Percentiles rank a stretch among this genome's conserved stretches.
These are phyloP conservation scores for Colletotrichum phormii DNA, from an alignment of 2,329 filamentous ascomycete genomes.

Conservation along the genomic window DNA sequence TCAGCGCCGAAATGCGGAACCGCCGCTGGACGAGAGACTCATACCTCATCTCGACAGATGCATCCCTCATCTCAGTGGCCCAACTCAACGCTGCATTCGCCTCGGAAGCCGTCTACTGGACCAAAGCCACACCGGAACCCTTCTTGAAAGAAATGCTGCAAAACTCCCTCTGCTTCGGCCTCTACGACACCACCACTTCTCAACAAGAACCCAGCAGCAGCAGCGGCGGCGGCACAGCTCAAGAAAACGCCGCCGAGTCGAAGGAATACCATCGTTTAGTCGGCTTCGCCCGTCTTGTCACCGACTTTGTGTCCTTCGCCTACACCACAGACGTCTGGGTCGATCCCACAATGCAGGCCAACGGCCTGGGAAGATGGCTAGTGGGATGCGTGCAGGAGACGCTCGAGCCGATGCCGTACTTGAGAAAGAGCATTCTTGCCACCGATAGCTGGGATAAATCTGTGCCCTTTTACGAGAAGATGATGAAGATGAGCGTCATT, in stretches of 20 bases:
- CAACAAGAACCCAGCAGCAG: background rate
- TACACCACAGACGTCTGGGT: constrained; percentile 78
- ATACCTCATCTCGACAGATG: constrained; percentile 72
- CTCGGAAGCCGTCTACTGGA: constrained; percentile 71
- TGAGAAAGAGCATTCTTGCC: constrained; percentile 70
- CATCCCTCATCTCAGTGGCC: constrained; percentile 62
- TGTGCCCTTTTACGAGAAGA: constrained; percentile 48
- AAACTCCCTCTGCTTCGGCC: constrained; percentile 69
- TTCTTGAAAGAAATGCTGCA: constrained; percentile 63
- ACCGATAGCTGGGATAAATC: constrained; percentile 50
- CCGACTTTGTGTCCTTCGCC: constrained; percentile 75
- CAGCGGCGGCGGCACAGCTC: no score
- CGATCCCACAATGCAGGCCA: constrained; percentile 67
- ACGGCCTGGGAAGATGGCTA: constrained; percentile 74
- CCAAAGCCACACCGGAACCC: constrained; percentile 60
- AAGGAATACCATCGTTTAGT: constrained; percentile 47
- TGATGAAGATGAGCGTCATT: constrained; percentile 46
- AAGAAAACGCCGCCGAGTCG: background rate
- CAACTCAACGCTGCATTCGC: constrained; percentile 67
- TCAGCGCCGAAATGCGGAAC: background rate
- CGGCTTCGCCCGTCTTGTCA: constrained; percentile 73
- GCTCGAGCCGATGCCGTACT: constrained; percentile 64
- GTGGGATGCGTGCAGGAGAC: constrained; percentile 69
- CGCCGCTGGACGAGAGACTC: constrained; percentile 59
- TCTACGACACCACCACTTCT: constrained; percentile 54